Evolutionary conservation across 169 alveolate species (phyloP), one percentile per base, ranked within the genome.

Genomic region (Neospora caninum): DNA sequence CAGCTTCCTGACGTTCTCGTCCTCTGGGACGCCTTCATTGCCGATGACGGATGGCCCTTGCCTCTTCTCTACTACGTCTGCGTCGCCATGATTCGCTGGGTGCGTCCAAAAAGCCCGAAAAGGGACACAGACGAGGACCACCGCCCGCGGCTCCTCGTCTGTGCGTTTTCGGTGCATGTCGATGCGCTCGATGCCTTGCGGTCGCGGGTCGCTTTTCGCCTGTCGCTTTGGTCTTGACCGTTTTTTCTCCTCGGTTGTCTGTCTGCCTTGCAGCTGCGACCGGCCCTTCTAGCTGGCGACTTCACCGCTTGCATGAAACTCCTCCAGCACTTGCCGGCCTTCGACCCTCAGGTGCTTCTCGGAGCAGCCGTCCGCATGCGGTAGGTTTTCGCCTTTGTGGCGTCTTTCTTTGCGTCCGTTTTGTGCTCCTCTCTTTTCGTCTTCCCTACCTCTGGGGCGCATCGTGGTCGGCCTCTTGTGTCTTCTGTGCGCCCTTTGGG

Each of bases 251-350:
- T 53, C 73, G 73, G 31, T 64, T 64, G 25, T 64, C n/a, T 82
- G n/a, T 82, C 39, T 82, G 88, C 67, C 43, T 38, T 91, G 93
- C 93, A 94, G 96, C 94, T 94, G 49, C 49, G 93, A 38, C 93
- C 92, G 0, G 96, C 94, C 36, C 93, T 94, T 38, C 39, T 94
- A 84, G 94, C 92, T 39, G 96, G 94, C 25, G 96, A 94, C 80
- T 94, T 94, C 93, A 86, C 96, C 1, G 88, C 96, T 7, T 91
- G 93, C 87, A 91, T 94, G 96, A 91, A 91, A 80, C 93, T 94
- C 43, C 94, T 94, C 82, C 96, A 94, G 94, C 94, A 94, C 54
- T 84, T 94, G 41, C 96, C 96, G 49, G 73, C 96, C 64, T 94
- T 94, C 82, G 96, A 94, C 36, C 94, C 94, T 70, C 91, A 91